Conservation (phyloP, 164 flowering plant species). For the Stephania japonica region DNA sequence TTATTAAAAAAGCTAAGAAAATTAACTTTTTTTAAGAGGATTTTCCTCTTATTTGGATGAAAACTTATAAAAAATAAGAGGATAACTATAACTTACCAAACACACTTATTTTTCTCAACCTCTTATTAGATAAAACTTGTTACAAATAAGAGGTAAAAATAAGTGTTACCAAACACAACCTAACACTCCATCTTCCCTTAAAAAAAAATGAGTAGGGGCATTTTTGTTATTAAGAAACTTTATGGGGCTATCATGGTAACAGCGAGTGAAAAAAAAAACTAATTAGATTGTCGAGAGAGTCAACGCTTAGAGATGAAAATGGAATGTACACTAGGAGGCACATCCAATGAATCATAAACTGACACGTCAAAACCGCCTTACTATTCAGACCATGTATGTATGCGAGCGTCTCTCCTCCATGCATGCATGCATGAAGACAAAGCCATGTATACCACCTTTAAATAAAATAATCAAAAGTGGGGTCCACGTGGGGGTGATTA, state of each 20-base stretch:
- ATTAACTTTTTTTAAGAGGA: no score
- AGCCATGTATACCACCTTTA: neutral
- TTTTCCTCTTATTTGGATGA: no score
- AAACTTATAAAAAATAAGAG: no score
- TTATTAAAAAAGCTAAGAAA: no score
- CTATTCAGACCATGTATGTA: neutral
- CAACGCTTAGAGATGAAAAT: neutral
- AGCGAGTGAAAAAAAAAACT: neutral
- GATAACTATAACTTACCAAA: no score
- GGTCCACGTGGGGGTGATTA: neutral
- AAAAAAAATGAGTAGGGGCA: no score
- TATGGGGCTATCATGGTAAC: neutral
- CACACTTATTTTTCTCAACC: no score
- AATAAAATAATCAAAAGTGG: constrained; percentile 4
- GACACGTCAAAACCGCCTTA: neutral
- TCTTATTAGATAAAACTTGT: no score
- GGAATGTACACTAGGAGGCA: neutral
- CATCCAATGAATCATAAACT: neutral
- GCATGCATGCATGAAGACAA: neutral
- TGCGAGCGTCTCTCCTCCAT: neutral
- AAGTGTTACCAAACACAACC: no score
- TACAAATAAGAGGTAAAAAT: no score
- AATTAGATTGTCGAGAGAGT: neutral
- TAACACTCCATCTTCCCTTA: no score
- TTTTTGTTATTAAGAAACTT: neutral